Evolutionary conservation across 768 basidiomycete species (phyloP), one percentile per base, ranked within the genome.

Genomic region (Amanita muscaria): DNA sequence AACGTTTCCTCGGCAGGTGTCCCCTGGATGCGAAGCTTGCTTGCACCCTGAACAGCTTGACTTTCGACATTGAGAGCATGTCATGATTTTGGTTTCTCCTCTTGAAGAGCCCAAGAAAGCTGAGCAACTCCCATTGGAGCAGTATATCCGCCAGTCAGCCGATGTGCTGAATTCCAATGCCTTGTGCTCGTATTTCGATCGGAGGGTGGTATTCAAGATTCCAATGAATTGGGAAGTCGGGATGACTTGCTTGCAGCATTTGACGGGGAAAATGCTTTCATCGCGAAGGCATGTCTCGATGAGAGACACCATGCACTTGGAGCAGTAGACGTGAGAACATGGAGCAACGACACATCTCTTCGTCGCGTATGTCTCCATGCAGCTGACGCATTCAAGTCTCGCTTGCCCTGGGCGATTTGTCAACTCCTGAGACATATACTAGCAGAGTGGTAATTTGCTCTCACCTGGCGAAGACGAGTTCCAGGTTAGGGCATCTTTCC

Each of bases 21-120:
- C 54, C 6, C 54, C 53, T 0, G 58, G 56, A 53, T 83, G 80
- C 1, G 63, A 64, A 1, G 40, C 32, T 30, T 70, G 61, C 50
- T 74, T 80, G 67, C 79, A 83, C 16, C 8, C 19, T 5, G 39
- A 7, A 18, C 46, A 47, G 6, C 33, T 42, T 11, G 15, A 12
- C 8, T n/a, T 19, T 19, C 39, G 30, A 18, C 46, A 47, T 9
- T 7, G 16, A 5, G 24, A 34, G 4, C 36, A 30, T 7, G 31
- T 29, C 16, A 46, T 36, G 16, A 15, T 25, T 14, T 39, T 15
- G 4, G 24, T 24, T 6, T 37, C 35, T 22, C 22, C 24, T 9
- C n/a, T 8, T 1, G 37, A 19, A 8, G 36, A n/a, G 2, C 44
- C 44, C n/a, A 46, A 30, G 22, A 46, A 46, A 2, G 44, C 19